These are phyloP conservation scores for Solanum hybrid DNA, from an alignment of 305 asterid genomes.

Conservation along the genomic window DNA sequence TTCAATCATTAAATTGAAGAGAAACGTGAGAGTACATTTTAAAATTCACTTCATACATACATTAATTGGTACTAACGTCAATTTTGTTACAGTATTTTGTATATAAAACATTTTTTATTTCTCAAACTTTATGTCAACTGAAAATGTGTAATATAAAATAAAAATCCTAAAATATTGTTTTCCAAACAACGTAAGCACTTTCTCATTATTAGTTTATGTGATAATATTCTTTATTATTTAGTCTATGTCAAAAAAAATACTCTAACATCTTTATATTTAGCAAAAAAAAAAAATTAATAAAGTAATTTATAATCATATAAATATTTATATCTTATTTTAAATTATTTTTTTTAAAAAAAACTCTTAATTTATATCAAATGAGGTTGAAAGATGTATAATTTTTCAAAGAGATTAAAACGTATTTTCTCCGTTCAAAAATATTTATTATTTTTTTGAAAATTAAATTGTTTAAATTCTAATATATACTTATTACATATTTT, in stretches of 20 bases:
- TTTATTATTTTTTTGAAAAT: background rate
- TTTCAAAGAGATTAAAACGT: background rate
- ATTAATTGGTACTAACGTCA: background rate
- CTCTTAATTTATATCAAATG: background rate
- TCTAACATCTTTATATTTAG: background rate
- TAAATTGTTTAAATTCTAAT: background rate
- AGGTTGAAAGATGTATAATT: no score
- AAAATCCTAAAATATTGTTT: background rate
- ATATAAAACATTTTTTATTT: background rate
- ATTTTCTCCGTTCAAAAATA: background rate
- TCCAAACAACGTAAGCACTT: background rate
- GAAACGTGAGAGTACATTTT: background rate
- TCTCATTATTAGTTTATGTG: background rate
- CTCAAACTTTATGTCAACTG: background rate
- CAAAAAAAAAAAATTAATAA: no score
- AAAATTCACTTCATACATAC: background rate
- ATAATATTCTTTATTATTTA: background rate
- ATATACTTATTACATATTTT: background rate
- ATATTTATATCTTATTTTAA: background rate
- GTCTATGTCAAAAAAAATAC: background rate
- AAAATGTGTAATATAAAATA: background rate
- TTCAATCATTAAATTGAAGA: background rate
- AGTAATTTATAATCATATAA: no score
- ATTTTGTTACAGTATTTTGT: background rate
- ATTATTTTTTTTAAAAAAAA: background rate